Base-by-base conservation (phyloP, 2,329 filamentous ascomycete genomes). In the Pestalotiopsis sp. region DNA sequence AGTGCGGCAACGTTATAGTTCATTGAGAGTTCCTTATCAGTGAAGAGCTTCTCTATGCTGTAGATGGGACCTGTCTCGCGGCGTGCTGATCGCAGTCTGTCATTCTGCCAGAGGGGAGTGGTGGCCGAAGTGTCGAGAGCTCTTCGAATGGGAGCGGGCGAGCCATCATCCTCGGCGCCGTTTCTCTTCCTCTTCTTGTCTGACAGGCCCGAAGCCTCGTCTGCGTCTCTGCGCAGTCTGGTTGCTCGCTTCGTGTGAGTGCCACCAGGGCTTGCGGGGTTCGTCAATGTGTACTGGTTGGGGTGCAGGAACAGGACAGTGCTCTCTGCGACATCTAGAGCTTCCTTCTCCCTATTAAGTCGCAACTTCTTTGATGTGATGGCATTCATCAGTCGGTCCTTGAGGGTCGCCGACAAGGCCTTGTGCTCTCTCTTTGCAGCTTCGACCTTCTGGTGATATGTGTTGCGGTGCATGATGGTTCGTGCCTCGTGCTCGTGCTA, bases 31-130 rank as follows among this genome's bases (percentile, higher is more conserved):
- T 92, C 90, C 78, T 90, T 91, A 73, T 92, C 90, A 0, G 90
- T 92, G 64, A 92, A 92, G 49, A 92, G 85, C 81, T 91, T 91
- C 73, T 92, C 89, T 69, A 92, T 87, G 76, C 87, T 91, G 77
- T 90, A 91, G 1, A 89, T 80, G 0, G 88, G 85, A 9, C 87
- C 89, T 23, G 87, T 85, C 73, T 89, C 85, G 75, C 87, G 87
- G 68, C 86, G 81, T 67, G 83, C 81, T 68, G 82, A 80, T 72
- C 85, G 82, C 66, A 88, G 80, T 75, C 88, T 86, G 72, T 91
- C 89, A 64, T 84, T 87, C 75, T 88, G 87, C 88, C 89, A 91
- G 27, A 91, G 80, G 6, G 88, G 84, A 1, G 89, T 91, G 38
- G 85, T 89, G 73, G 82, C 86, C 67, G 85, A 85, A 59, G 84